Percentiles rank a stretch among this genome's conserved stretches.
Conservation (phyloP, 2,329 filamentous ascomycete genomes). For the Penicillium brevicompactum region DNA sequence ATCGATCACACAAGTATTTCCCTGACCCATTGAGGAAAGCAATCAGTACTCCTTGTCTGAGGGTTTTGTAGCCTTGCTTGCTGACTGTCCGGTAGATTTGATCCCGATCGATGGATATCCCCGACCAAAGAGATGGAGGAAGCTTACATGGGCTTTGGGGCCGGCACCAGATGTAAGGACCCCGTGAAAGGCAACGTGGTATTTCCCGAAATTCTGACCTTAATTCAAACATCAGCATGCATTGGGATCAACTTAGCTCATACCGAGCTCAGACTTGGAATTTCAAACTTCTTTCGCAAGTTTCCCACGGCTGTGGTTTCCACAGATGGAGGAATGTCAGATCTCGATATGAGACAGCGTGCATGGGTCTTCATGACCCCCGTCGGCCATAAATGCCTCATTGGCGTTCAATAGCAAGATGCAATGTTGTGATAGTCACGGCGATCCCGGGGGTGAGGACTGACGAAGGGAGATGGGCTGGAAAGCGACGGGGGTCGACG, state of each 20-base stretch:
- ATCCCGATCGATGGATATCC: not conserved
- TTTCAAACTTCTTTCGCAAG: not conserved
- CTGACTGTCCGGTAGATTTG: not conserved
- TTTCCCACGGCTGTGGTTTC: not conserved
- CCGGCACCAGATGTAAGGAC: not conserved
- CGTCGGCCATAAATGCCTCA: not conserved
- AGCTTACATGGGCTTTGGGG: constrained; percentile 2
- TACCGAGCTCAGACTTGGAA: not conserved
- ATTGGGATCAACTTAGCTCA: not conserved
- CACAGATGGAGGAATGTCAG: not conserved
- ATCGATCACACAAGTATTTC: not conserved
- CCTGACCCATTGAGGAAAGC: not conserved
- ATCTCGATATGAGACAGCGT: not conserved
- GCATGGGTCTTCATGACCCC: not conserved
- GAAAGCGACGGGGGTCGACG: too few species aligned
- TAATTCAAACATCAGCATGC: not conserved
- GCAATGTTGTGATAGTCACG: not conserved
- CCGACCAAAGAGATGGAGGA: constrained; percentile 5
- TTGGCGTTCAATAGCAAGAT: not conserved
- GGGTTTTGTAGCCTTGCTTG: not conserved
- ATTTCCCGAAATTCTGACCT: too few species aligned
- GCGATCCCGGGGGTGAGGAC: too few species aligned
- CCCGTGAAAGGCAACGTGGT: too few species aligned
- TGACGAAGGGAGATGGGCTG: too few species aligned
- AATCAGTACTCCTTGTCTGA: not conserved